Percentiles rank a stretch among this genome's conserved stretches.
These are phyloP conservation scores for Posidonia australis DNA, from an alignment of 106 monocot species.

Conservation along the genomic window DNA sequence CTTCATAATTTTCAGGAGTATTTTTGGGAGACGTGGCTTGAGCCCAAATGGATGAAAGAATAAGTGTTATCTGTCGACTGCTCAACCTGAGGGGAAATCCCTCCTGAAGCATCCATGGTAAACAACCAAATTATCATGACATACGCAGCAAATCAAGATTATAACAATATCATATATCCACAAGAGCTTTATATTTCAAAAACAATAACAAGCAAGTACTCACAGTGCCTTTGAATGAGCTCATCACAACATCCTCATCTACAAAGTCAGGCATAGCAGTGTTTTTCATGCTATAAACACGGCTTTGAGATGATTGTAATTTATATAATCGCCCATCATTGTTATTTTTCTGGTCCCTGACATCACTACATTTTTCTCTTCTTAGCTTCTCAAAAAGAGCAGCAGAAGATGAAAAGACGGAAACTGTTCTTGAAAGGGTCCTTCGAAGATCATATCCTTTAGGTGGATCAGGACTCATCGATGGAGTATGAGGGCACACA, in stretches of 20 bases:
- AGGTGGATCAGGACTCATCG: conserved; percentile 20
- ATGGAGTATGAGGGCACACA: conserved; percentile 37
- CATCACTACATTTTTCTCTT: conserved; percentile 32
- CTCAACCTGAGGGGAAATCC: conserved; percentile 55
- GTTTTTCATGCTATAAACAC: conserved; percentile 25
- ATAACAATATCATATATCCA: not conserved
- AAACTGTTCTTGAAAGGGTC: conserved; percentile 78
- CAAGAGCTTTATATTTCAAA: not conserved
- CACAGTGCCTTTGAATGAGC: conserved; percentile 34
- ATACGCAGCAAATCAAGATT: not conserved
- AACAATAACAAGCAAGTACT: not conserved
- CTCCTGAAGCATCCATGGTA: conserved; percentile 33
- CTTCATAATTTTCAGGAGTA: conserved; percentile 83
- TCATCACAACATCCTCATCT: conserved; percentile 22
- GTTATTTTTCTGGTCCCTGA: conserved; percentile 16
- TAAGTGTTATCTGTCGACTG: conserved; percentile 51
- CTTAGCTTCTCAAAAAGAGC: conserved; percentile 72
- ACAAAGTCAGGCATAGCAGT: conserved; percentile 9
- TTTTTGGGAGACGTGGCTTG: conserved; percentile 68
- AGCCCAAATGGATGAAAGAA: conserved; percentile 78
- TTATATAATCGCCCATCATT: conserved; percentile 23
- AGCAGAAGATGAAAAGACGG: conserved; percentile 96
- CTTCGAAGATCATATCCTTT: conserved; percentile 43
- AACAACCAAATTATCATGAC: conserved; percentile 11
- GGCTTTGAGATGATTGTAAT: conserved; percentile 43